Percentiles rank a stretch among this genome's conserved stretches.
These are phyloP conservation scores for Parietichytrium sp. DNA, from an alignment of 108 stramenopile species.

Conservation along the genomic window DNA sequence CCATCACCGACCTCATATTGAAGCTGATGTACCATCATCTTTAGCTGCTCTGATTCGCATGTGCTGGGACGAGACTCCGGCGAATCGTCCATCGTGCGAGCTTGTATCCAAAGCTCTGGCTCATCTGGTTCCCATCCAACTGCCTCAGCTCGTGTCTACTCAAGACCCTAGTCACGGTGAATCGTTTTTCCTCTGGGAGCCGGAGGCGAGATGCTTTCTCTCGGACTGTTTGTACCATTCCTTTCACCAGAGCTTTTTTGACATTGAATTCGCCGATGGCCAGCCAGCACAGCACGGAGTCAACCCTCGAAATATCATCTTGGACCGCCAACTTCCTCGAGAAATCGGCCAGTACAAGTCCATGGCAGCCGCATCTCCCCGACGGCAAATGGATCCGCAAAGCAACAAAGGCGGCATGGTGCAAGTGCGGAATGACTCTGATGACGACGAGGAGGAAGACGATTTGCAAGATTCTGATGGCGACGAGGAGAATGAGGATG, in stretches of 20 bases:
- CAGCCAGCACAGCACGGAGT: not conserved
- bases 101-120: not conserved
- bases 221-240: not conserved
- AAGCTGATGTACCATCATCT: not conserved
- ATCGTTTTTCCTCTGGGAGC: slow-evolving; percentile 14
- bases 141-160: not conserved
- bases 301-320: not conserved
- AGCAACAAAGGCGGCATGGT: too few relatives aligned
- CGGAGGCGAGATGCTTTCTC: not conserved
- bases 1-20: not conserved
- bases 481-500: too few relatives aligned
- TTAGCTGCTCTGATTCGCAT: not conserved
- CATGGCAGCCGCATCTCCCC: too few relatives aligned
- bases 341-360: too few relatives aligned
- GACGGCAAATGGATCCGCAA: too few relatives aligned
- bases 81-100: not conserved
- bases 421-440: too few relatives aligned
- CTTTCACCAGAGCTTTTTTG: not conserved
- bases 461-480: too few relatives aligned
- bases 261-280: slow-evolving; percentile 12
- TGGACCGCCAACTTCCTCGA: not conserved
- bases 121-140: not conserved
- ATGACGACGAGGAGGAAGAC: too few relatives aligned
- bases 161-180: not conserved
- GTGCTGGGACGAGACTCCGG: slow-evolving; percentile 3